phyloP scores from a whole-genome alignment of 129 eudicot species.

The Lactuca saligna region DNA sequence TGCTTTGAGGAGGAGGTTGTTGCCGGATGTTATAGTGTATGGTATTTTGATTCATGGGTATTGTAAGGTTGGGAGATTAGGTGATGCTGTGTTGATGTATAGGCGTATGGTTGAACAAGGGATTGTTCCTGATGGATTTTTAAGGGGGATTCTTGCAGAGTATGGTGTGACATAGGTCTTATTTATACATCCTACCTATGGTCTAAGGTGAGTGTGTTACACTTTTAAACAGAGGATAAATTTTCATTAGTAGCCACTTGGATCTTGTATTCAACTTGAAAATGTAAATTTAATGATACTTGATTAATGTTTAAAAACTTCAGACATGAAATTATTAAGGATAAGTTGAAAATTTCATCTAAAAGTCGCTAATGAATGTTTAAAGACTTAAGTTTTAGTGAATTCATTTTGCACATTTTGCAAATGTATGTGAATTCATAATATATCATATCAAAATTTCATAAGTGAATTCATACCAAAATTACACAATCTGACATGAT shows the following conservation, averaged over 20 bases:
- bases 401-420: no score
- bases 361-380: no score
- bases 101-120: conserved; percentile 48
- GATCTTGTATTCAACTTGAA: not conserved
- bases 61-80: conserved; percentile 53
- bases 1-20: conserved; percentile 39
- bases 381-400: no score
- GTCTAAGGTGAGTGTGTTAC: no score
- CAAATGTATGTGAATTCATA: not conserved
- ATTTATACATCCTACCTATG: not conserved
- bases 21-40: conserved; percentile 63
- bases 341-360: not conserved
- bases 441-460: not conserved
- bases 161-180: conserved; percentile 33
- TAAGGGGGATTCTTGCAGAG: conserved; percentile 35
- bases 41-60: conserved; percentile 59
- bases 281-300: not conserved
- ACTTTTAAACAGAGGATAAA: not conserved
- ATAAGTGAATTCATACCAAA: not conserved
- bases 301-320: not conserved
- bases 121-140: conserved; percentile 43
- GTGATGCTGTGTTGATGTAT: conserved; percentile 46
- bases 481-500: conserved; percentile 3
- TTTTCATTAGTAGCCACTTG: not conserved
- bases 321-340: not conserved